Evolutionary conservation across 192 early-diverging fungal species (phyloP), one percentile per base, ranked within the genome.

Genomic region (Mortierella hygrophila): DNA sequence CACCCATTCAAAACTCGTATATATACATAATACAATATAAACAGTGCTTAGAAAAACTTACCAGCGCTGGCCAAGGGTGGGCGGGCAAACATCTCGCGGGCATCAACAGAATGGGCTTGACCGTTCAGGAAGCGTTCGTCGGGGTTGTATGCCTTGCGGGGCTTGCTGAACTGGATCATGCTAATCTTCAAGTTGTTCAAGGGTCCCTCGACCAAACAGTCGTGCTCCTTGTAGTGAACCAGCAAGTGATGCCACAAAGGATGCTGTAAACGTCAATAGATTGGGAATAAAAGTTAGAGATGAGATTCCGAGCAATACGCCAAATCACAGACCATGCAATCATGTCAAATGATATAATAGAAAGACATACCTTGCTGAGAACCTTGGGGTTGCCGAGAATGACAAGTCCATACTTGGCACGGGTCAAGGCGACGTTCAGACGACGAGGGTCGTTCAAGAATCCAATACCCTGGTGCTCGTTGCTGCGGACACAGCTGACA

Each of bases 221-320:
- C 91, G 60, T 94, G 91, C 80, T 95, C 95, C 88, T 98, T 99
- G 93, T 95, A 99, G 70, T 96, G 94, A 69, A 95, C 96, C 38
- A 99, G 88, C 54, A 99, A 90, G 89, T 99, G 97, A 83, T 99
- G 97, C 99, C 99, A 99, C 23, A 99, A 88, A 46, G 96, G 94
- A 85, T 99, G 95, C 83, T 95, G 69, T 37, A 52, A 41, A n/a
- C 8, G 52, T 70, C 11, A 32, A n/a, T 60, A 70, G 4, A 38
- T 7, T 29, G 26, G 29, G 60, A 11, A 10, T 23, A 7, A 65
- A 65, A 52, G 8, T 26, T 52, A 52, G 18, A 21, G 16, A 6
- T 21, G 15, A 3, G 4, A 18, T 5, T 1, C 5, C 18, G 18
- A 52, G 20, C 20, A 52, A 20, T 18, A 6, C 3, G 18, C 49